Percentiles rank a stretch among this genome's conserved stretches.
phyloP scores from a whole-genome alignment of 2,329 filamentous ascomycete genomes.

The Ophiostoma perfectum region DNA sequence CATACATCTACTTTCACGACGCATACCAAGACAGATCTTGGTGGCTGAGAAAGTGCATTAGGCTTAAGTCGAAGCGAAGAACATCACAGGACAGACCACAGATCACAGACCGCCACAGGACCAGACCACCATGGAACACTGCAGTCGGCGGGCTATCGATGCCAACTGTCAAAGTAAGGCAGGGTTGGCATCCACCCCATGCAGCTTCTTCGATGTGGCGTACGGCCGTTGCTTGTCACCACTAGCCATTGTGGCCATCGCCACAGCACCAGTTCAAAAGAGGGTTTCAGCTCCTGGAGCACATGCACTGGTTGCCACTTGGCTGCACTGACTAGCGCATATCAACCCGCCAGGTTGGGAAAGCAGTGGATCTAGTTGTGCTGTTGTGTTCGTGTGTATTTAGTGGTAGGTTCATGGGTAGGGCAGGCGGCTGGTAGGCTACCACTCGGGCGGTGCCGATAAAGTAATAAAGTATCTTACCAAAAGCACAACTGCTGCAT shows the following conservation, averaged over 20 bases:
- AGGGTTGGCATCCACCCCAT: not conserved
- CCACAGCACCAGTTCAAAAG: conserved; percentile 1
- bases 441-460: not conserved
- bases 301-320: not conserved
- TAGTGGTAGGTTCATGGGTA: not conserved
- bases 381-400: conserved; percentile 2
- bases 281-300: conserved; percentile 3
- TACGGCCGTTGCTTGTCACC: not conserved
- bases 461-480: not conserved
- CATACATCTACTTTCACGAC: not conserved
- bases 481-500: no score
- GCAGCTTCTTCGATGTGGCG: no score
- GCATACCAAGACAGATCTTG: not conserved
- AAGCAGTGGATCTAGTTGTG: not conserved
- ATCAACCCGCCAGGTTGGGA: not conserved
- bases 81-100: no score
- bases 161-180: no score
- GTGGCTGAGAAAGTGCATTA: not conserved
- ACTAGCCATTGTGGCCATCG: not conserved
- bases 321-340: no score
- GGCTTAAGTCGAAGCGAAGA: no score
- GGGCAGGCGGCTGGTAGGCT: not conserved
- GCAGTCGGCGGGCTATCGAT: no score
- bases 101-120: no score
- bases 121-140: no score